Evolutionary conservation across 73 alveolate genomes (phyloP).

Genomic region (Loxodes magnus): DNA sequence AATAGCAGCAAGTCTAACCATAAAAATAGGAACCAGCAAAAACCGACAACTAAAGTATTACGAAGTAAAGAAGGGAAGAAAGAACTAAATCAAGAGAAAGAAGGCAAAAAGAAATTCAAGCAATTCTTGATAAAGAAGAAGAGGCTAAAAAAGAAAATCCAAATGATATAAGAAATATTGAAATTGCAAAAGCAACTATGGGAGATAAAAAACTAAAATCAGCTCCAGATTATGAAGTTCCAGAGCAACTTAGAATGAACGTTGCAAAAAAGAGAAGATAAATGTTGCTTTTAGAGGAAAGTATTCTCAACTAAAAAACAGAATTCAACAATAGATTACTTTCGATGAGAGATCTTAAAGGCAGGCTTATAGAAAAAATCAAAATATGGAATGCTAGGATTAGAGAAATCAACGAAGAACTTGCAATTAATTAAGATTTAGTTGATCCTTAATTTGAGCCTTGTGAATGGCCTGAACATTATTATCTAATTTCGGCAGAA

Average conservation of each 20-base stretch:
- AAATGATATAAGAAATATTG: conserved; percentile 62
- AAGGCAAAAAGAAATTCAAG: conserved; percentile 46
- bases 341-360: conserved; percentile 64
- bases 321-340: conserved; percentile 67
- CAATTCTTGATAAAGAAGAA: conserved; percentile 67
- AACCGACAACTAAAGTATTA: no score
- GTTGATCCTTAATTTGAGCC: conserved; percentile 55
- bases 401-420: conserved; percentile 54
- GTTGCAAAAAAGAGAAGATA: conserved; percentile 71
- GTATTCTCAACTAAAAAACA: conserved; percentile 61
- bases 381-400: conserved; percentile 41
- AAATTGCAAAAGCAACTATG: conserved; percentile 50
- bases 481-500: conserved; percentile 31
- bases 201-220: conserved; percentile 74
- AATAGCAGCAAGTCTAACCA: no score
- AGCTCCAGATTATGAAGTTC: conserved; percentile 56
- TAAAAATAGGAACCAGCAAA: no score
- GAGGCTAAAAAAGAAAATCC: conserved; percentile 59
- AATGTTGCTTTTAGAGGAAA: conserved; percentile 80
- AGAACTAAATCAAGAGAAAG: conserved; percentile 36
- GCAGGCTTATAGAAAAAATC: conserved; percentile 42
- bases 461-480: conserved; percentile 46
- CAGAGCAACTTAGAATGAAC: conserved; percentile 77
- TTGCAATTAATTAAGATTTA: conserved; percentile 42
- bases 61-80: conserved; percentile 37